Evolutionary conservation across 1,284 basidiomycete species (phyloP), one percentile per base, ranked within the genome.

Genomic region (Malassezia arunalokei): DNA sequence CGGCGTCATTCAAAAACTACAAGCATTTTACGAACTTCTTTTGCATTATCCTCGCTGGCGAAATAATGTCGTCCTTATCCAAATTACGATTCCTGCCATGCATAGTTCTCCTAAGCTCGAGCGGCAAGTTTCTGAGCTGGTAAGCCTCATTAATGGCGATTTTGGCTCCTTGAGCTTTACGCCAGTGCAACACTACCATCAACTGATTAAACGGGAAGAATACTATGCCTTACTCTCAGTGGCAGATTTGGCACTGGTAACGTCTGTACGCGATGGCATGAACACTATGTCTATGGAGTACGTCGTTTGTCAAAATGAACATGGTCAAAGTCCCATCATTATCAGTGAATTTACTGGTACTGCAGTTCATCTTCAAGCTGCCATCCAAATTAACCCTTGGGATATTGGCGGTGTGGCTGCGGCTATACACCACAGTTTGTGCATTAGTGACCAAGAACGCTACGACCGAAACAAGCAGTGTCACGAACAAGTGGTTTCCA

Each of bases 101-200:
- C 86, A 86, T 17, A 91, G 96, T 74, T 89, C 86, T 41, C 87
- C 89, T 15, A 90, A 90, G 74, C 80, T 99, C 46, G 92, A 95
- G 76, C 80, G 88, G 27, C 85, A 90, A 77, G 83, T 96, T 7
- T 89, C 87, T 43, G 90, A 98, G 76, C 78, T 96, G 28, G 92
- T 99, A 52, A 85, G 87, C 38, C 87, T 90, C 65, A 96, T 99
- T 77, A 99, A 99, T 68, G 90, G 90, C 60, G 84, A 90, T 67
- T 96, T 90, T 72, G 94, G 92, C 35, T 85, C 83, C 56, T 77
- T 98, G 41, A 89, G 94, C 76, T 98, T 96, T 71, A 88, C 91
- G 58, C 92, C 94, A 8, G 87, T 96, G n/a, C 92, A 98, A 73
- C 94, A 98, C 73, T 98, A 96, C 45, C 92, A 98, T 76, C 92